Percentiles rank a stretch among this genome's conserved stretches.
These are phyloP conservation scores for Solanum sitiens DNA, from an alignment of 257 asterid species.

Conservation along the genomic window DNA sequence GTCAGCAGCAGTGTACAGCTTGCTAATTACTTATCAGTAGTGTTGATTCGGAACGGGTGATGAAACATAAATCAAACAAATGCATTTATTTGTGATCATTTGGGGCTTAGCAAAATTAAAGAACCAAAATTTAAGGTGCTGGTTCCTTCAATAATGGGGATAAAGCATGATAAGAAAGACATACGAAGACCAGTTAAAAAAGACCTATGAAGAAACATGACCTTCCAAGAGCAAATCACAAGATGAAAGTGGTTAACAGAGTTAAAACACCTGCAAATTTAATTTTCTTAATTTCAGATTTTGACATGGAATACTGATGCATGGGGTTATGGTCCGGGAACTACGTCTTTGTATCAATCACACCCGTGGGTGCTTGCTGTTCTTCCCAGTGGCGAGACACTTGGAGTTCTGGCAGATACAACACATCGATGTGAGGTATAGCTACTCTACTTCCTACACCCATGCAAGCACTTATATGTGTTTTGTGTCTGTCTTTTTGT, in stretches of 20 bases:
- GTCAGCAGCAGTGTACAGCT: neutral
- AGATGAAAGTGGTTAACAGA: neutral
- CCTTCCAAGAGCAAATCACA: neutral
- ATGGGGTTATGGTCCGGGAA: slow-evolving; percentile 87
- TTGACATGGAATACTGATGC: slow-evolving; percentile 96
- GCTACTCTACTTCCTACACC: neutral
- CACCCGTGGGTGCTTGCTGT: slow-evolving; percentile 97
- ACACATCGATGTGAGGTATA: slow-evolving; percentile 83
- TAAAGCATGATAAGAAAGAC: neutral
- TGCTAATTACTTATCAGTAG: neutral
- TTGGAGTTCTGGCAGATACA: slow-evolving; percentile 95
- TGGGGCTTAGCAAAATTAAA: neutral
- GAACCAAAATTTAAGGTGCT: neutral
- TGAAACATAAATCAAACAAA: neutral
- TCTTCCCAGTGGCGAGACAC: slow-evolving; percentile 79
- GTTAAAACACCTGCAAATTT: neutral
- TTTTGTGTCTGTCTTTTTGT: neutral
- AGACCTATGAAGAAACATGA: neutral
- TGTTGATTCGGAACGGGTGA: neutral
- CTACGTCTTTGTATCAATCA: slow-evolving; percentile 92
- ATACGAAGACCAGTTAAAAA: neutral
- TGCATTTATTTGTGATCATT: neutral
- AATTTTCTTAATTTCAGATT: slow-evolving; percentile 29
- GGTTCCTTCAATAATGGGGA: neutral
- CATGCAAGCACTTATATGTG: neutral